Percentiles rank a stretch among this genome's conserved stretches.
Evolutionary conservation across 495 filamentous ascomycete species (phyloP).

Genomic region (Copromyces sp.): DNA sequence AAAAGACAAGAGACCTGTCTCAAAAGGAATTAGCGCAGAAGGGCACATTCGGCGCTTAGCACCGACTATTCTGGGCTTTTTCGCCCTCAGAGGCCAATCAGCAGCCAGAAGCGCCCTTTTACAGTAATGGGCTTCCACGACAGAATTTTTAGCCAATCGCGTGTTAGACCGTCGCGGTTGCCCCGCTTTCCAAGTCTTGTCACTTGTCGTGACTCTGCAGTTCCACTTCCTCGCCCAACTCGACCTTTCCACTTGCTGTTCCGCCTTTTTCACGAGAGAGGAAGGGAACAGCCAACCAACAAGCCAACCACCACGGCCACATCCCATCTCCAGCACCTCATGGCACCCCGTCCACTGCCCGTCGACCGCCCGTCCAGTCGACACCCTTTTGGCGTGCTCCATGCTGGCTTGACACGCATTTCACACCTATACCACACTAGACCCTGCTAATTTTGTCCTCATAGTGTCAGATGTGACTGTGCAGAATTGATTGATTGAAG

Average conservation of each 20-base stretch:
- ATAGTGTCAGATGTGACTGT: no score
- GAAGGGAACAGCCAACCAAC: background rate
- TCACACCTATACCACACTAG: background rate
- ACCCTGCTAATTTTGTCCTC: background rate
- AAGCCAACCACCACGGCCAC: background rate
- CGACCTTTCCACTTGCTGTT: background rate
- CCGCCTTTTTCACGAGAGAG: background rate
- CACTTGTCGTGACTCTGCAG: background rate
- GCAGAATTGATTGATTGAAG: no score
- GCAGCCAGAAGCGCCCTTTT: conserved; percentile 2
- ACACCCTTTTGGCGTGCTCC: background rate
- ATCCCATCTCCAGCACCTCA: background rate
- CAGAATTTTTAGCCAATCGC: conserved; percentile 25
- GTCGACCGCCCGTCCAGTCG: background rate
- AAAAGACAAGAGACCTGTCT: background rate
- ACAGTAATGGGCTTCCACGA: conserved; percentile 19
- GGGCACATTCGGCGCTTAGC: conserved; percentile 21
- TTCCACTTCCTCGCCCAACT: background rate
- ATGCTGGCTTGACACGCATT: background rate
- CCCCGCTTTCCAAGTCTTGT: background rate
- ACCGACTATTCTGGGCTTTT: conserved; percentile 13
- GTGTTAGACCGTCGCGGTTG: background rate
- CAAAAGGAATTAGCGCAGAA: background rate
- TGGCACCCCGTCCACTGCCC: background rate
- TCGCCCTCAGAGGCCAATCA: conserved; percentile 15